A percentile compares a stretch with the other conserved stretches of the same genome.
Conservation (phyloP, 1,284 basidiomycete genomes). For the Pseudozyma thailandica region DNA sequence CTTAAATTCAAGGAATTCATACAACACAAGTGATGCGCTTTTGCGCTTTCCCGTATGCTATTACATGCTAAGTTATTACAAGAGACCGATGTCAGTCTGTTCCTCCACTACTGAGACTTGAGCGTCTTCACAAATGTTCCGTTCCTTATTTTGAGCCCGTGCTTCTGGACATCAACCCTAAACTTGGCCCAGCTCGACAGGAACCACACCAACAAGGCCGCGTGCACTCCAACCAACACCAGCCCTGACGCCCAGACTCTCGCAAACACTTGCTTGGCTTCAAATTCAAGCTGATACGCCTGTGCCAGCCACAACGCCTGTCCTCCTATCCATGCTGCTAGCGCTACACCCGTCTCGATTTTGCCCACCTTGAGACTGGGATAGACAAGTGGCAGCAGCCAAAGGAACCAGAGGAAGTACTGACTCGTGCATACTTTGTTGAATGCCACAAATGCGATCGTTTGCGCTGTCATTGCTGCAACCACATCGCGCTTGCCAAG, state of each 20-base stretch:
- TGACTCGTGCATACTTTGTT: slow-evolving; percentile 98
- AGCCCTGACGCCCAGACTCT: slow-evolving; percentile 57
- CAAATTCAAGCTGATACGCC: slow-evolving; percentile 65
- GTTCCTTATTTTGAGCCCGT: slow-evolving; percentile 14
- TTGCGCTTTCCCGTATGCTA: no score
- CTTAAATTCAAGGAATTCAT: no score
- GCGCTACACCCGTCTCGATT: slow-evolving; percentile 18
- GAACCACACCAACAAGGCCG: slow-evolving; percentile 40
- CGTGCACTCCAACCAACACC: slow-evolving; percentile 50
- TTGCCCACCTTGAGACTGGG: slow-evolving; percentile 71
- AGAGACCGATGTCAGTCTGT: no score
- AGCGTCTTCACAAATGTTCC: slow-evolving; percentile 19
- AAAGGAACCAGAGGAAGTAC: slow-evolving; percentile 98
- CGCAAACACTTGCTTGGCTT: slow-evolving; percentile 56
- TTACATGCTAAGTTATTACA: no score
- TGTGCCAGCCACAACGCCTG: slow-evolving; percentile 63
- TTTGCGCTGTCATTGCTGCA: slow-evolving; percentile 91
- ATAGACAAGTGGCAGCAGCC: slow-evolving; percentile 85
- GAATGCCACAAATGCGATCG: slow-evolving; percentile 87
- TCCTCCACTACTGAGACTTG: slow-evolving; percentile 26
- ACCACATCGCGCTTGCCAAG: slow-evolving; percentile 75
- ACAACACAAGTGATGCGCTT: no score
- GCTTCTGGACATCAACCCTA: slow-evolving; percentile 31
- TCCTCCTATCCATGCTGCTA: slow-evolving; percentile 78
- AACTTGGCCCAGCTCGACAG: slow-evolving; percentile 53